A percentile compares a stretch with the other conserved stretches of the same genome.
Evolutionary conservation across 2,329 filamentous ascomycete genomes (phyloP).

Genomic region (Penicillium decumbens): DNA sequence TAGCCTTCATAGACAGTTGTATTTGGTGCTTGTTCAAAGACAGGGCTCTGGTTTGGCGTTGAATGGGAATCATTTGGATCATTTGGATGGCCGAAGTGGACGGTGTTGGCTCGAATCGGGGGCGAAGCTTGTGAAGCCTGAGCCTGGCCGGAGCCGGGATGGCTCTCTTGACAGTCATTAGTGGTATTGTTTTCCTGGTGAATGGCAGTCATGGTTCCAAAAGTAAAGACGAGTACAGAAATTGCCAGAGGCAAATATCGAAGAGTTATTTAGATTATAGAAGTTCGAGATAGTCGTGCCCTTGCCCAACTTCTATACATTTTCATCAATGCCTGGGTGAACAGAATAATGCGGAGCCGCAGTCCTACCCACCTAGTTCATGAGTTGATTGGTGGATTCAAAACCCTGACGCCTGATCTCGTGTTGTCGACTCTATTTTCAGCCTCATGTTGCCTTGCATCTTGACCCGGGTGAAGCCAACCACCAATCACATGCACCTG

Average conservation of each 20-base stretch:
- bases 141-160: background rate
- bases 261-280: background rate
- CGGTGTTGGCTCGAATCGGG: background rate
- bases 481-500: too few relatives aligned
- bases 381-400: too few relatives aligned
- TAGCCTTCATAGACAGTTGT: conserved; percentile 31
- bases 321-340: too few relatives aligned
- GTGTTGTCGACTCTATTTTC: too few relatives aligned
- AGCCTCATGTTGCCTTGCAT: too few relatives aligned
- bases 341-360: too few relatives aligned
- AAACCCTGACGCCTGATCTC: too few relatives aligned
- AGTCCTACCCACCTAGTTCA: too few relatives aligned
- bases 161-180: background rate
- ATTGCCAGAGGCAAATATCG: background rate
- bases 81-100: background rate
- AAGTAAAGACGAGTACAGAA: conserved; percentile 9
- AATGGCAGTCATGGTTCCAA: conserved; percentile 10
- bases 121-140: background rate
- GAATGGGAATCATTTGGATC: background rate
- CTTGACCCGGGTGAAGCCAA: too few relatives aligned
- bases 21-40: conserved; percentile 5
- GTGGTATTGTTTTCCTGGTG: background rate
- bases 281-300: too few relatives aligned
- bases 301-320: too few relatives aligned
- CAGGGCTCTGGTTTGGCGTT: background rate